Base-by-base conservation (phyloP, 345 rosid genomes). In the Ceriops zippeliana region DNA sequence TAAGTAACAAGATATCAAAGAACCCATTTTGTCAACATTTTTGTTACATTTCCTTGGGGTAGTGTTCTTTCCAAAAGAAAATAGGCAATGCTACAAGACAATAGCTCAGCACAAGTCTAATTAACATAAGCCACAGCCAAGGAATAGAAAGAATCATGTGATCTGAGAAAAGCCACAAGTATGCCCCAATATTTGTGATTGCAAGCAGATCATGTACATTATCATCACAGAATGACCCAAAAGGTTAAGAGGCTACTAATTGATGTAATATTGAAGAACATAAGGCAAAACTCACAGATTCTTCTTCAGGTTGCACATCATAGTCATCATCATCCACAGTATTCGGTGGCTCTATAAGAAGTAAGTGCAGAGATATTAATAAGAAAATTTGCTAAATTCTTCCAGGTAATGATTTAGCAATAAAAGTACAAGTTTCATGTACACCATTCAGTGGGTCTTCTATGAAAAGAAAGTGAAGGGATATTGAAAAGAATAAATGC, bases 301-400 rank as follows among this genome's bases (percentile, higher is more conserved):
- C 93, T 68, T 91, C 93, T 71, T 80, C 96, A 31, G 90, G 81
- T 49, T 70, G 77, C 30, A 80, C 34, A 70, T 83, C 79, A 75
- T 83, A 96, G 75, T 96, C 93, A 66, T 92, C 99, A 52, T 69
- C 61, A 31, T 89, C 93, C 54, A 77, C 79, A 54, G 63, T 57
- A 76, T 71, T 83, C n/a, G 73, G 79, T 47, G 78, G 72, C 69
- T 69, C 85, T 85, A 84, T 68, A 47, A 49, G 31, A 21, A 46
- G 10, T 21, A 27, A 52, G 26, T 3, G 2, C 28, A 30, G 20
- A 21, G 1, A 56, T 24, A 24, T 52, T n/a, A 27, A 52, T 65
- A 31, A 65, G 59, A 56, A 73, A 17, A 56, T 24, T 6, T 56
- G 16, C 19, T 13, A n/a, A n/a, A 56, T 24, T 11, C 28, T 24